phyloP scores from a whole-genome alignment of 495 filamentous ascomycete genomes.

The Penicillium egyptiacum region DNA sequence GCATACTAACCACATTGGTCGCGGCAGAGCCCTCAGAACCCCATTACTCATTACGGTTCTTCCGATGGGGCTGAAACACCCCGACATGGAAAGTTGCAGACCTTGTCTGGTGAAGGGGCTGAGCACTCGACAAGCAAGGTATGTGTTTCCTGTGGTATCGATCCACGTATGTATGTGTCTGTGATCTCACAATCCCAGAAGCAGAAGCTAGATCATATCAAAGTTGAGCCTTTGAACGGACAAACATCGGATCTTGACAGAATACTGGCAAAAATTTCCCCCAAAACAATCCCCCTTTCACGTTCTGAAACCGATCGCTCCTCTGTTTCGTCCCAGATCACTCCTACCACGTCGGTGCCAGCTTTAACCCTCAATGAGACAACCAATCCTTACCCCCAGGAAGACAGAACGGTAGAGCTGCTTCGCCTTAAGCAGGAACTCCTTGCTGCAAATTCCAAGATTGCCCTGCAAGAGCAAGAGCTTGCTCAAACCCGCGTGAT shows the following conservation, averaged over 20 bases:
- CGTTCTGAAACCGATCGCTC: constrained; percentile 49
- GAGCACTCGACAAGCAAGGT: constrained; percentile 39
- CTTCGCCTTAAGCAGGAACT: constrained; percentile 69
- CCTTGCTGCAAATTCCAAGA: constrained; percentile 72
- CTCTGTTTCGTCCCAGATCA: constrained; percentile 55
- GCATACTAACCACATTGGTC: neutral
- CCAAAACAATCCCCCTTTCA: constrained; percentile 25
- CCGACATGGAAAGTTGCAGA: constrained; percentile 41
- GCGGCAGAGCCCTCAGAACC: constrained; percentile 32
- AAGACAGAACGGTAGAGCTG: constrained; percentile 48
- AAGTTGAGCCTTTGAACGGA: constrained; percentile 23
- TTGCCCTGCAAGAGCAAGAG: constrained; percentile 81
- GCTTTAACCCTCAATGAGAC: constrained; percentile 39
- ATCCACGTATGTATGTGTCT: neutral
- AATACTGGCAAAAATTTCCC: constrained; percentile 39
- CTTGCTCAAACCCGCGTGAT: constrained; percentile 74
- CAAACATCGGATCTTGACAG: constrained; percentile 40
- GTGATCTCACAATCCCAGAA: constrained; percentile 50
- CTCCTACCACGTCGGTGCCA: constrained; percentile 48
- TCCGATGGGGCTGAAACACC: constrained; percentile 40
- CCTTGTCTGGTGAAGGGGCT: constrained; percentile 17
- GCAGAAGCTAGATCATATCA: constrained; percentile 49
- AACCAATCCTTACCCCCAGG: constrained; percentile 16
- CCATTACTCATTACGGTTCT: constrained; percentile 27
- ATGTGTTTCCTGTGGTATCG: constrained; percentile 13